Evolutionary conservation across 2,329 filamentous ascomycete genomes (phyloP).

Genomic region (Ascochyta viciae-villosae): DNA sequence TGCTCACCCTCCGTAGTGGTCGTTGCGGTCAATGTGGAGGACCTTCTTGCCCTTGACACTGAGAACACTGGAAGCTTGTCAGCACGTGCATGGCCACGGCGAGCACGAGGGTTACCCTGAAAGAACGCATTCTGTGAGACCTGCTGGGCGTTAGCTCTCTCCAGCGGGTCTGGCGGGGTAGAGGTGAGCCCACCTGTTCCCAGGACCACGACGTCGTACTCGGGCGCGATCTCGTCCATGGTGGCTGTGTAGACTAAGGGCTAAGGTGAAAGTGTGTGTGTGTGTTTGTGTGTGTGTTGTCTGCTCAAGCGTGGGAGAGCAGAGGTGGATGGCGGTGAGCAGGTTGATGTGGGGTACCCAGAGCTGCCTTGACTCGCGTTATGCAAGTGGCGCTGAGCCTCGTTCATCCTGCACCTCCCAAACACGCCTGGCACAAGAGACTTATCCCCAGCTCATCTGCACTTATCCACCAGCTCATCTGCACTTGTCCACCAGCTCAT

Average conservation of each 20-base stretch:
- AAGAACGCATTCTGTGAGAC: conserved; percentile 97
- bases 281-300: conserved; percentile 33
- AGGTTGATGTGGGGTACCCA: conserved; percentile 32
- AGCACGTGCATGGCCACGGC: conserved; percentile 12
- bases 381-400: conserved; percentile 29
- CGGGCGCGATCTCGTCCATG: conserved; percentile 98
- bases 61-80: conserved; percentile 70
- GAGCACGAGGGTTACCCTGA: conserved; percentile 72
- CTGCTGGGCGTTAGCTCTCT: conserved; percentile 58
- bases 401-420: conserved; percentile 14
- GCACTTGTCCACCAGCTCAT: too few species aligned
- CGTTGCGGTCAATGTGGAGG: conserved; percentile 97
- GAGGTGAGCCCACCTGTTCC: conserved; percentile 78
- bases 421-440: conserved; percentile 15
- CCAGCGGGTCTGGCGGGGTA: conserved; percentile 48
- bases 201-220: conserved; percentile 98
- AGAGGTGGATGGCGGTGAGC: conserved; percentile 38
- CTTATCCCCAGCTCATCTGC: conserved; percentile 12
- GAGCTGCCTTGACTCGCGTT: conserved; percentile 42
- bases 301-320: conserved; percentile 27
- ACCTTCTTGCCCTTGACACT: conserved; percentile 99
- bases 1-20: conserved; percentile 95
- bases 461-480: conserved; percentile 11
- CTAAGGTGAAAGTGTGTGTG: conserved; percentile 13
- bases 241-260: conserved; percentile 41